Conservation (phyloP, 2,329 filamentous ascomycete genomes). For the Elsinoe australis region DNA sequence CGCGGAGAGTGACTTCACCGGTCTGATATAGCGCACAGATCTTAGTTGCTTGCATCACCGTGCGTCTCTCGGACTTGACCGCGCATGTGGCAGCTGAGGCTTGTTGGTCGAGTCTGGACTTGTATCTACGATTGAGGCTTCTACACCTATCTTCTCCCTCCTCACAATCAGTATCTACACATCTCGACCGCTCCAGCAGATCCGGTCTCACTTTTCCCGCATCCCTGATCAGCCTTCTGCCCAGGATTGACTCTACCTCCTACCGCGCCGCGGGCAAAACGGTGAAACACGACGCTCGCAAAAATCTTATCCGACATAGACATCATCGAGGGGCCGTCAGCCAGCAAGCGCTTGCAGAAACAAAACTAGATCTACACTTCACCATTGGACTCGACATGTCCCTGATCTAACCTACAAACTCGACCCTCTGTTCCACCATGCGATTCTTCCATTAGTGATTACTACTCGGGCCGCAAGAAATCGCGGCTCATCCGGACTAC, state of each 20-base stretch:
- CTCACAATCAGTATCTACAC: not conserved
- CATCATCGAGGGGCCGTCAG: conserved; percentile 10
- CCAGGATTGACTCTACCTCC: conserved; percentile 10
- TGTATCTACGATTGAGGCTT: not conserved
- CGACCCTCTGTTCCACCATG: conserved; percentile 7
- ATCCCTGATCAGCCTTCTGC: conserved; percentile 5
- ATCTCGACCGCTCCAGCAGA: not conserved
- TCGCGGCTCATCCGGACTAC: conserved; percentile 11
- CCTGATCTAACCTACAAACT: conserved; percentile 7
- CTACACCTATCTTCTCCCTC: not conserved
- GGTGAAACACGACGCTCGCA: conserved; percentile 7
- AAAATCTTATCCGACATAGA: conserved; percentile 4
- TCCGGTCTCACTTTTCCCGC: not conserved
- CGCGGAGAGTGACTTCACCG: too few species aligned
- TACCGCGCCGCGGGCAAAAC: conserved; percentile 11
- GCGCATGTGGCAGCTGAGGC: not conserved
- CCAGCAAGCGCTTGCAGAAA: not conserved
- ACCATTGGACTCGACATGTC: not conserved
- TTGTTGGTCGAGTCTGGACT: not conserved
- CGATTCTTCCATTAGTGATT: not conserved
- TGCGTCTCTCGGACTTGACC: conserved; percentile 11
- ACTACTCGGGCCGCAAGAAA: conserved; percentile 7
- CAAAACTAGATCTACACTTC: not conserved
- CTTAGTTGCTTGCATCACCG: conserved; percentile 14
- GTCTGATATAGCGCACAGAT: conserved; percentile 7